These are phyloP conservation scores for Coniella lustricola DNA, from an alignment of 2,329 filamentous ascomycete genomes.

Conservation along the genomic window DNA sequence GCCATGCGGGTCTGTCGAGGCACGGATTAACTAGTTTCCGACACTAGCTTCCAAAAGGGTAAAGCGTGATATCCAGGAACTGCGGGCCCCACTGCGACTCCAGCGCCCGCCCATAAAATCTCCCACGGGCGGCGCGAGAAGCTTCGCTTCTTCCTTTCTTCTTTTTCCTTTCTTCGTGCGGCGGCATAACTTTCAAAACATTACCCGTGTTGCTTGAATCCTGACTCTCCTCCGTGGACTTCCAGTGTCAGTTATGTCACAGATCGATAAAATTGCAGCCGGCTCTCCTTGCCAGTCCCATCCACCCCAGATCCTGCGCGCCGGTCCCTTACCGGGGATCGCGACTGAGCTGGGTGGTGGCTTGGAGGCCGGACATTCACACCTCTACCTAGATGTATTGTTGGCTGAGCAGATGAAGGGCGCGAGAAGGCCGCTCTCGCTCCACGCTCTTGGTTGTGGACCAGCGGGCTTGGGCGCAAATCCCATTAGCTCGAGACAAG, in stretches of 20 bases:
- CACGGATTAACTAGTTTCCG: constrained; percentile 7
- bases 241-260: constrained; percentile 65
- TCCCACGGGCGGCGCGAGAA: constrained; percentile 13
- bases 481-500: too few species aligned
- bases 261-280: constrained; percentile 74
- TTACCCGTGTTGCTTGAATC: constrained; percentile 78
- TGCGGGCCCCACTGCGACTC: not conserved
- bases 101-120: constrained; percentile 17
- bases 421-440: too few species aligned
- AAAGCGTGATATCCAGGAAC: not conserved
- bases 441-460: too few species aligned
- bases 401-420: too few species aligned
- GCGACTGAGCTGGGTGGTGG: constrained; percentile 27
- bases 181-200: constrained; percentile 61
- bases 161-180: constrained; percentile 65
- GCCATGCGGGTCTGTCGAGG: not conserved
- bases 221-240: constrained; percentile 41
- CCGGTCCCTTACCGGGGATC: constrained; percentile 21
- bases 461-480: too few species aligned
- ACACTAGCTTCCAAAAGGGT: not conserved
- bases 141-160: constrained; percentile 29
- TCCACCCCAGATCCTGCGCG: constrained; percentile 35
- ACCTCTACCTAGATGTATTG: too few species aligned
- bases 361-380: constrained; percentile 37
- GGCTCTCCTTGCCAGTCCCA: constrained; percentile 44